phyloP scores from a whole-genome alignment of 257 asterid genomes.

The Dorcoceras hygrometricum region DNA sequence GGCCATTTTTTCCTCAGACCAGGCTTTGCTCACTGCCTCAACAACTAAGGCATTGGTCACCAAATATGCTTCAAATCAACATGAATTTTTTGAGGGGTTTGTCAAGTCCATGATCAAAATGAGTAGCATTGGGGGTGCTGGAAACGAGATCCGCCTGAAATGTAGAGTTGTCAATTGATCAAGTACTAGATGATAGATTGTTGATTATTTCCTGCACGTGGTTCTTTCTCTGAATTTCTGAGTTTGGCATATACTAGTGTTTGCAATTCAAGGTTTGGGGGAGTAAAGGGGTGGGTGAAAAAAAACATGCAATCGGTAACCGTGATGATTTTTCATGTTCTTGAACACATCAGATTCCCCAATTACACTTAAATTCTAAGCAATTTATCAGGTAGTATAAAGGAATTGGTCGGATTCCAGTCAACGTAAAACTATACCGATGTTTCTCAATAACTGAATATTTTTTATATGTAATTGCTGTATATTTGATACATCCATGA shows the following conservation, averaged over 20 bases:
- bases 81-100: constrained; percentile 54
- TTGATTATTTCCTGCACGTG: background rate
- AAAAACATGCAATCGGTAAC: background rate
- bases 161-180: constrained; percentile 47
- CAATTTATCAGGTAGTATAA: background rate
- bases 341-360: background rate
- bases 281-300: background rate
- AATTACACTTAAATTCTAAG: background rate
- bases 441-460: no score
- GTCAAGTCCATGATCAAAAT: constrained; percentile 75
- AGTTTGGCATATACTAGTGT: no score
- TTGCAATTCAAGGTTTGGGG: background rate
- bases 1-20: constrained; percentile 70
- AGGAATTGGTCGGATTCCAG: background rate
- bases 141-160: constrained; percentile 54
- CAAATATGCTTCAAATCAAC: constrained; percentile 51
- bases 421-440: no score
- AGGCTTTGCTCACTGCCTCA: constrained; percentile 48
- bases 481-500: no score
- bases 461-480: no score
- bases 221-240: background rate
- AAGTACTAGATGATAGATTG: background rate
- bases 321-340: background rate
- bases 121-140: constrained; percentile 62
- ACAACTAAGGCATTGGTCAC: constrained; percentile 52